Base-by-base conservation (phyloP, 108 stramenopile genomes). In the Cyclostephanos invisitatus region DNA sequence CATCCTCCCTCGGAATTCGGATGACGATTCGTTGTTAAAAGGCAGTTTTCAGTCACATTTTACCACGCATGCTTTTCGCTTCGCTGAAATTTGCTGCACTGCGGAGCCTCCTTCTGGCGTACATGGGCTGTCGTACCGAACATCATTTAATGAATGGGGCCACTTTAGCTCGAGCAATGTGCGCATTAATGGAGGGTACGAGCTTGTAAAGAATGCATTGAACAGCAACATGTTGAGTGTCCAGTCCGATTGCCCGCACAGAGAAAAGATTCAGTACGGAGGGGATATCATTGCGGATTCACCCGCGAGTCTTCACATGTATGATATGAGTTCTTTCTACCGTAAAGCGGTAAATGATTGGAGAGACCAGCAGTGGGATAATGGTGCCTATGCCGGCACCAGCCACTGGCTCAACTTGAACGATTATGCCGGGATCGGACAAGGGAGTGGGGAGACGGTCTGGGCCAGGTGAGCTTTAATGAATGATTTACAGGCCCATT, bases 201-300 rank as follows among this genome's bases (percentile, higher is more conserved):
- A 81, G 28, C 51, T 81, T 35, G 64, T 74, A 4, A 70, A 64
- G 21, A 81, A 81, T 68, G 80, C 80, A 38, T 48, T 81, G 50
- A 74, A 74, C 51, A 66, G 66, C 37, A 86, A 86, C 58, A 68
- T 84, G 70, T 44, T 86, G 47, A 66, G 86, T 22, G 73, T 86
- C 35, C 86, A 86, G 59, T 71, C 68, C 17, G 86, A 86, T 50
- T 86, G 86, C 64, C 86, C 86, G 28, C 86, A 86, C 59, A 68
- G 86, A 61, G 86, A 86, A 74, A 82, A 84, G 28, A 79, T 84
- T 55, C 77, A 78, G 46, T 86, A 86, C 58, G 77, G 81, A 28
- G 86, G 83, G 6, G 86, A 84, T 44, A 74, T 78, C 2, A 44
- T 84, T 55, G 83, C 81, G 7, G 72, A 77, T 48, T 77, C 77